Conservation (phyloP, 768 basidiomycete genomes). For the Boletus rubescentipes region DNA sequence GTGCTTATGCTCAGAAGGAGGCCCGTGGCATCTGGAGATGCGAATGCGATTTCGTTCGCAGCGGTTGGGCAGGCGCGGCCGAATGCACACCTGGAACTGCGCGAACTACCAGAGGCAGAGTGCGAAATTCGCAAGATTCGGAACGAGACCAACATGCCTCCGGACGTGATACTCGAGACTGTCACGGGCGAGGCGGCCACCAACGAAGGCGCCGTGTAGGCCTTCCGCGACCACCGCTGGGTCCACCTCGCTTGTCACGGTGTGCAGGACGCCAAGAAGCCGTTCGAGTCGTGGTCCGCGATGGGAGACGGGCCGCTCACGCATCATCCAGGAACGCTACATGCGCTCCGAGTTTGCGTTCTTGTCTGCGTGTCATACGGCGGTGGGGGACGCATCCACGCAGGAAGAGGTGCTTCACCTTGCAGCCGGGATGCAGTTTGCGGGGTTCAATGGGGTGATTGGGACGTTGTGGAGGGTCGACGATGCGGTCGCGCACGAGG, state of each 20-base stretch:
- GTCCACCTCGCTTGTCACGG: not conserved
- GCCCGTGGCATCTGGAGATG: too few relatives aligned
- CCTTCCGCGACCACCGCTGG: not conserved
- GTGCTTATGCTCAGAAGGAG: too few relatives aligned
- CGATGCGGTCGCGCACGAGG: not conserved
- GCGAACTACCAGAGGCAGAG: not conserved
- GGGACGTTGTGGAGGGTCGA: not conserved
- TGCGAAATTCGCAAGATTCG: too few relatives aligned
- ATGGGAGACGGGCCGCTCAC: not conserved
- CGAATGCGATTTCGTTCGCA: too few relatives aligned
- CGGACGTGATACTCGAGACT: not conserved
- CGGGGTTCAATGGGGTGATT: conserved; percentile 1
- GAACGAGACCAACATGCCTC: too few relatives aligned
- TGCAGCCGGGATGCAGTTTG: not conserved
- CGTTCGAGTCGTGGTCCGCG: not conserved
- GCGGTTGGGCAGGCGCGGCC: too few relatives aligned
- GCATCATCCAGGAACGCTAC: not conserved
- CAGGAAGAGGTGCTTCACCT: not conserved
- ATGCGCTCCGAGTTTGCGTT: not conserved
- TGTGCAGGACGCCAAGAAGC: not conserved
- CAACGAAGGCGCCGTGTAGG: not conserved
- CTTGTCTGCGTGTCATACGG: not conserved
- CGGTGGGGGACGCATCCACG: not conserved
- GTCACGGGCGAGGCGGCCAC: not conserved
- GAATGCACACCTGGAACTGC: not conserved